Percentiles rank a stretch among this genome's conserved stretches.
Conservation (phyloP, 805 yeast species). For the Nakazawaea ishiwadae region DNA sequence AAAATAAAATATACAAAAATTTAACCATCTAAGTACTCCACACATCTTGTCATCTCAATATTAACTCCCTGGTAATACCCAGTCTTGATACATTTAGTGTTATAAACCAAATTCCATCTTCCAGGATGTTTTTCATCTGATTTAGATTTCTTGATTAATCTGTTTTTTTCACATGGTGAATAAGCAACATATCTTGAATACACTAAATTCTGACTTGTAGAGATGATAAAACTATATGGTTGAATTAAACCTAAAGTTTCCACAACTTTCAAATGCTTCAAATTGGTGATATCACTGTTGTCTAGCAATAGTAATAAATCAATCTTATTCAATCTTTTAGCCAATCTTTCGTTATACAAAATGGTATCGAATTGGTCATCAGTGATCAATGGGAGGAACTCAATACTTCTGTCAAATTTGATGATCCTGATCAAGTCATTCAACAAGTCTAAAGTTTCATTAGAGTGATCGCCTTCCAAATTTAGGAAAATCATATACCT, state of each 20-base stretch:
- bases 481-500: slow-evolving; percentile 28
- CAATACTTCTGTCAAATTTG: not conserved
- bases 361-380: slow-evolving; percentile 29
- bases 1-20: not conserved
- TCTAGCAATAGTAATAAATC: slow-evolving; percentile 36
- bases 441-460: slow-evolving; percentile 20
- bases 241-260: slow-evolving; percentile 32
- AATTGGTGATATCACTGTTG: slow-evolving; percentile 26
- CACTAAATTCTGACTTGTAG: slow-evolving; percentile 29
- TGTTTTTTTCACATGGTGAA: slow-evolving; percentile 30
- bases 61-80: slow-evolving; percentile 13
- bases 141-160: slow-evolving; percentile 21
- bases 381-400: slow-evolving; percentile 24
- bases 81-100: slow-evolving; percentile 24
- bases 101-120: slow-evolving; percentile 34
- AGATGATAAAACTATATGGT: slow-evolving; percentile 31
- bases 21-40: slow-evolving; percentile 26
- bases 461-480: slow-evolving; percentile 26
- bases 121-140: slow-evolving; percentile 25
- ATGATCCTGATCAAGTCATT: not conserved
- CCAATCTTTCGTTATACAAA: slow-evolving; percentile 22
- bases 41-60: slow-evolving; percentile 29
- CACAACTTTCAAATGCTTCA: slow-evolving; percentile 33
- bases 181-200: slow-evolving; percentile 30
- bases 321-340: slow-evolving; percentile 18